A percentile compares a stretch with the other conserved stretches of the same genome.
phyloP scores from a whole-genome alignment of 73 alveolate genomes.

The Vitrella brassicaformis region DNA sequence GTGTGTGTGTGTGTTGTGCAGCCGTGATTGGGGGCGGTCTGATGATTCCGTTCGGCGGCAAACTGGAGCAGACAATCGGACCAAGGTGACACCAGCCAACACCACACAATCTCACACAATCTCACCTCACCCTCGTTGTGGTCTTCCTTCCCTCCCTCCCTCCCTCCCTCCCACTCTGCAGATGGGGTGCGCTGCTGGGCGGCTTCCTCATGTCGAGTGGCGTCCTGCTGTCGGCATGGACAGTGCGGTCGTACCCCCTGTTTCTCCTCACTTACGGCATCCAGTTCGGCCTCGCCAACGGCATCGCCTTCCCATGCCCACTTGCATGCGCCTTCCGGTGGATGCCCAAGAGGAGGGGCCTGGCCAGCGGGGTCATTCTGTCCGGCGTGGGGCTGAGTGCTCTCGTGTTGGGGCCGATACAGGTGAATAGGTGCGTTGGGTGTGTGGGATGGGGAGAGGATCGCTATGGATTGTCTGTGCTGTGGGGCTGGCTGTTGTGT shows the following conservation, averaged over 20 bases:
- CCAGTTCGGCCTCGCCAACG: not conserved
- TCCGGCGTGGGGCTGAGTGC: not conserved
- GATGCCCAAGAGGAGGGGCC: not conserved
- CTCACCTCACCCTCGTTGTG: not conserved
- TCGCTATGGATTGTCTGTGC: too few species aligned
- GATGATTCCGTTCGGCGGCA: not conserved
- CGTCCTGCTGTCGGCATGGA: not conserved
- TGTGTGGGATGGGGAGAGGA: too few species aligned
- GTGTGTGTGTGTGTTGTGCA: too few species aligned
- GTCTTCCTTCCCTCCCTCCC: not conserved
- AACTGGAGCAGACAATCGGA: not conserved
- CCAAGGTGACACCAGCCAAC: not conserved
- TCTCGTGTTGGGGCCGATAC: not conserved
- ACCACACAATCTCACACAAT: not conserved
- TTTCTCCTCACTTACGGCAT: not conserved
- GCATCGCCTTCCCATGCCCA: not conserved
- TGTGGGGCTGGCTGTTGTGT: too few species aligned
- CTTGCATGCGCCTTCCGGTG: not conserved
- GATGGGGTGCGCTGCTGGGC: not conserved
- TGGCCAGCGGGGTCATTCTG: not conserved
- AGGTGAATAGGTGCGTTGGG: too few species aligned
- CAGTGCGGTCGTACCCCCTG: not conserved
- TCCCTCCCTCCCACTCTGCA: not conserved
- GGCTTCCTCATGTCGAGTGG: not conserved
- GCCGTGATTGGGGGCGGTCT: too few species aligned